These are phyloP conservation scores for Rhazya stricta DNA, from an alignment of 257 asterid genomes.

Conservation along the genomic window DNA sequence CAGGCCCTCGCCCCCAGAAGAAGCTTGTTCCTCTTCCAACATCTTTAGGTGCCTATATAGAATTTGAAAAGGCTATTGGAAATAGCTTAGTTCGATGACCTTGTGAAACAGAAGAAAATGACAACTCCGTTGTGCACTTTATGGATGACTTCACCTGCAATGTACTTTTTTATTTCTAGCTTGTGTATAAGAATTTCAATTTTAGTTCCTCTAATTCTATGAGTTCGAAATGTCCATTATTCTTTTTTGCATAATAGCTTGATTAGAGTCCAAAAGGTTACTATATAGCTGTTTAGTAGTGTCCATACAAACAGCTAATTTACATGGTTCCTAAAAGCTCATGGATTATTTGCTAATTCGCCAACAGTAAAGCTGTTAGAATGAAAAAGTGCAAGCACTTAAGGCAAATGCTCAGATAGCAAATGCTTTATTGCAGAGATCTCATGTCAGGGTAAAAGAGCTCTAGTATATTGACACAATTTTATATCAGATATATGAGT, in stretches of 20 bases:
- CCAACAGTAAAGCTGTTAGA: neutral
- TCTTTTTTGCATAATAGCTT: neutral
- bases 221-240: neutral
- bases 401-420: neutral
- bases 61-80: neutral
- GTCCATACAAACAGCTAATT: neutral
- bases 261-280: neutral
- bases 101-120: neutral
- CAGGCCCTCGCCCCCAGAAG: no score
- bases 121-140: neutral
- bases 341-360: neutral
- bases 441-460: neutral
- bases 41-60: neutral
- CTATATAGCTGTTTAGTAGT: neutral
- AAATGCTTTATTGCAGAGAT: neutral
- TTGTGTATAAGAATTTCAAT: neutral
- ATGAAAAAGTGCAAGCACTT: neutral
- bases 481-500: no score
- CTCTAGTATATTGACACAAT: neutral
- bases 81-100: neutral
- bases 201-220: neutral
- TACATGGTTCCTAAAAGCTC: neutral
- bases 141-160: neutral
- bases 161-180: neutral
- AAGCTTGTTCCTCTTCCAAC: neutral